Evolutionary conservation across 768 basidiomycete genomes (phyloP).

Genomic region (Tulasnella sp.): DNA sequence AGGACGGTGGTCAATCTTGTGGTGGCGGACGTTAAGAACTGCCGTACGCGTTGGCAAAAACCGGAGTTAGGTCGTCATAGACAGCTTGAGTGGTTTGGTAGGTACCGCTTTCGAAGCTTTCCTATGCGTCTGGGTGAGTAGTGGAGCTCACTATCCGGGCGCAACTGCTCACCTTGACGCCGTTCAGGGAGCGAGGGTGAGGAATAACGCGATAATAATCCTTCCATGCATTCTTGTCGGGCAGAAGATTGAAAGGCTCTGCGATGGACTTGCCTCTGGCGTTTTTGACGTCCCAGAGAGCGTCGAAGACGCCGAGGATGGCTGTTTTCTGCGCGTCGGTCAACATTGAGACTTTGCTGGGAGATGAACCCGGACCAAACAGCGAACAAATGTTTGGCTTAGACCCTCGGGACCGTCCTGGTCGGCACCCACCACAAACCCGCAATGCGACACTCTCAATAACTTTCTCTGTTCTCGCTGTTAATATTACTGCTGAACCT

Average conservation of each 20-base stretch:
- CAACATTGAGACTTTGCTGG: not conserved
- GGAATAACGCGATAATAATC: conserved; percentile 91
- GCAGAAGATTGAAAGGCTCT: conserved; percentile 65
- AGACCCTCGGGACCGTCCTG: not conserved
- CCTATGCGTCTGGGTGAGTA: conserved; percentile 22
- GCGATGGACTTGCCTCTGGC: conserved; percentile 47
- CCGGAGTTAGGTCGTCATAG: conserved; percentile 72
- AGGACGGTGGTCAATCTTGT: not conserved
- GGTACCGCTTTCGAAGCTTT: conserved; percentile 54
- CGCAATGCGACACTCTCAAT: not conserved
- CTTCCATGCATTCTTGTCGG: conserved; percentile 60
- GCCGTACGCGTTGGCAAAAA: conserved; percentile 74
- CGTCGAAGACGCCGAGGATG: conserved; percentile 46
- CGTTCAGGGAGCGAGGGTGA: conserved; percentile 72
- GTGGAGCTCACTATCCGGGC: too few species aligned
- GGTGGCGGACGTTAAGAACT: not conserved
- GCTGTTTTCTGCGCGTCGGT: conserved; percentile 44
- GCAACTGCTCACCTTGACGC: conserved; percentile 34
- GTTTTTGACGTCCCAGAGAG: conserved; percentile 34
- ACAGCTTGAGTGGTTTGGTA: conserved; percentile 63
- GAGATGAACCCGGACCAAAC: not conserved
- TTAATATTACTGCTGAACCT: not conserved
- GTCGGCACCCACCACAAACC: not conserved
- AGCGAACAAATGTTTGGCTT: not conserved
- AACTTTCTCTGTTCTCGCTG: not conserved